Evolutionary conservation across 75 land plant species (phyloP).

Genomic region (Chamaecyparis obtusa): DNA sequence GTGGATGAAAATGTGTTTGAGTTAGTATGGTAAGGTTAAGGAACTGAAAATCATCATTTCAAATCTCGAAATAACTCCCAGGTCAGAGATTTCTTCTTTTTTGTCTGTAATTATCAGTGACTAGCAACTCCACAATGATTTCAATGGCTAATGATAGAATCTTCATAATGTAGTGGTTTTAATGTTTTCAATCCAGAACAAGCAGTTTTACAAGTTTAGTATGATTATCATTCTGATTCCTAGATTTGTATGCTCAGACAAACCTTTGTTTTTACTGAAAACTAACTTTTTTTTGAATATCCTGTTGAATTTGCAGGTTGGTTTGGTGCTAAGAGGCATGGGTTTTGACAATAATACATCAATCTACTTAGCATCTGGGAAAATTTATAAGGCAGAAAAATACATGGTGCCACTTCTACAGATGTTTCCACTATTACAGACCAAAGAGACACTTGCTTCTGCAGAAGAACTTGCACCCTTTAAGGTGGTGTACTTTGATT

Average conservation of each 20-base stretch:
- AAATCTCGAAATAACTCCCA: not conserved
- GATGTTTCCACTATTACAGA: slow-evolving; percentile 81
- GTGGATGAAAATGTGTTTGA: not conserved
- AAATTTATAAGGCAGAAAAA: slow-evolving; percentile 65
- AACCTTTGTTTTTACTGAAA: not conserved
- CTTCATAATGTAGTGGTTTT: not conserved
- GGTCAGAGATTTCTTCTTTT: not conserved
- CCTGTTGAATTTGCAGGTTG: slow-evolving; percentile 55
- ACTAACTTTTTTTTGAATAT: not conserved
- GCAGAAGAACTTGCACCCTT: slow-evolving; percentile 68
- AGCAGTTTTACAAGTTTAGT: not conserved
- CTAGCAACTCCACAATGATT: not conserved
- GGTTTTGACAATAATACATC: slow-evolving; percentile 76
- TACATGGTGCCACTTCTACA: slow-evolving; percentile 54
- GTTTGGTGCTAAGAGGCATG: slow-evolving; percentile 93
- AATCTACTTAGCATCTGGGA: slow-evolving; percentile 88
- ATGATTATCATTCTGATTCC: not conserved
- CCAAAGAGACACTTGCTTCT: slow-evolving; percentile 74
- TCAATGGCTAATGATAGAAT: not conserved
- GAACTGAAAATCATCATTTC: not conserved
- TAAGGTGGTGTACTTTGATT: slow-evolving; percentile 34
- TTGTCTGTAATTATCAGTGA: not conserved
- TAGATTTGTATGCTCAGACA: not conserved
- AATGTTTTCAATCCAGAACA: not conserved
- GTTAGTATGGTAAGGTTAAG: not conserved